Evolutionary conservation across 148 eudicot genomes (phyloP), one percentile per base, ranked within the genome.

Genomic region (Rhododendron henanense): DNA sequence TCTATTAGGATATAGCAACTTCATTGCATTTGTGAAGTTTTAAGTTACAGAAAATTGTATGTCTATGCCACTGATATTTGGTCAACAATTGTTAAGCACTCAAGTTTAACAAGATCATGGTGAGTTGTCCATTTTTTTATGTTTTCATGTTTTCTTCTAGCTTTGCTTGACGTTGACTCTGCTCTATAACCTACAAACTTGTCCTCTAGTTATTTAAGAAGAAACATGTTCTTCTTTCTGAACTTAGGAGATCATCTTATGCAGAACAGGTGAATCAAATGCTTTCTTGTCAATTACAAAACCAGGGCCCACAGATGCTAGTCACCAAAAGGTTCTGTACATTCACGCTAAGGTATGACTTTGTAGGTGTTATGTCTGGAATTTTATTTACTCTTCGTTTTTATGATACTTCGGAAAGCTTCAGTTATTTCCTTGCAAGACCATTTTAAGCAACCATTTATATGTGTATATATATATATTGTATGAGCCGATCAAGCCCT

Each of bases 341-440:
- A 93, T 96, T 81, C 96, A 93, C 73, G 90, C 93, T 86, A 96
- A 96, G 98, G 98, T 96, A 92, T 86, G 63, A 25, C 14, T 28
- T 79, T 71, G 23, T 10, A 37, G 37, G 19, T 25, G 13, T 75
- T 37, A 21, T 44, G 84, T 35, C 61, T 74, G 78, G 63, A 75
- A 84, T 5, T 33, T 16, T 79, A 61, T 11, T 7, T 59, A 9
- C 10, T 48, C 50, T 6, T n/a, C 41, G 63, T 48, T 50, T 79
- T 15, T 55, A 79, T 23, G 18, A 51, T 51, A 51, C 18, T 51
- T 50, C 2, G 35, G 4, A n/a, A 50, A 79, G 6, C 44, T 18
- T 35, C 28, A 82, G 45, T 41, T 39, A 37, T 35, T 39, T 57
- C 39, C 39, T 41, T 61, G 35, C 35, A 39, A 61, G 74, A 61